Evolutionary conservation across 2,329 filamentous ascomycete species (phyloP).

Genomic region (Colletotrichum sp.): DNA sequence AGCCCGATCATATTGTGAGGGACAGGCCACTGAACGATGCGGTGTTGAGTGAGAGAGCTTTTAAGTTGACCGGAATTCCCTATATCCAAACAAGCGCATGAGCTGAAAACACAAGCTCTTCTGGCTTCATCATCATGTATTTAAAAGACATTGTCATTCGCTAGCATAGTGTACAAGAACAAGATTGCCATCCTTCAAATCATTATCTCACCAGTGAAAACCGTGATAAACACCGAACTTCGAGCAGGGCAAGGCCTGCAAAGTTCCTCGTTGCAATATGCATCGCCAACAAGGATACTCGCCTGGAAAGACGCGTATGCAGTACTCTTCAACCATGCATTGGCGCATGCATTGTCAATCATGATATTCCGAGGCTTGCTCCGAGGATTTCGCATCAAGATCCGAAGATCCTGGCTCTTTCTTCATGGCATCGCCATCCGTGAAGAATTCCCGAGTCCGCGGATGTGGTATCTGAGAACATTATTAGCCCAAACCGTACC

Average conservation of each 20-base stretch:
- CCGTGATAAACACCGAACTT: background rate
- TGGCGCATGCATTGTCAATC: background rate
- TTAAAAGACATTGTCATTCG: background rate
- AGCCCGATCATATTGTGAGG: slow-evolving; percentile 37
- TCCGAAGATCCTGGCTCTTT: background rate
- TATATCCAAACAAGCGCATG: slow-evolving; percentile 33
- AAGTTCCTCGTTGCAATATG: background rate
- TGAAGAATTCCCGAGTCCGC: background rate
- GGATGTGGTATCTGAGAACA: background rate
- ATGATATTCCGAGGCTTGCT: background rate
- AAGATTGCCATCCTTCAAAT: background rate
- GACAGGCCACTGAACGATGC: slow-evolving; percentile 43
- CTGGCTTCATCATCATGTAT: background rate
- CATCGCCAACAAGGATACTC: background rate
- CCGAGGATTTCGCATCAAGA: background rate
- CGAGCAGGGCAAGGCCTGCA: background rate
- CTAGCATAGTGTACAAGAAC: background rate
- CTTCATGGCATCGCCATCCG: background rate
- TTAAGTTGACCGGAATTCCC: slow-evolving; percentile 52
- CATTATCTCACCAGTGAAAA: background rate
- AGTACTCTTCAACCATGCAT: background rate
- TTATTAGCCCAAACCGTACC: background rate
- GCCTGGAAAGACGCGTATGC: background rate
- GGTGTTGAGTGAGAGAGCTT: slow-evolving; percentile 42
- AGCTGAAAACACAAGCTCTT: background rate